These are phyloP conservation scores for Lithohypha guttulata DNA, from an alignment of 2,329 filamentous ascomycete species.

Conservation along the genomic window DNA sequence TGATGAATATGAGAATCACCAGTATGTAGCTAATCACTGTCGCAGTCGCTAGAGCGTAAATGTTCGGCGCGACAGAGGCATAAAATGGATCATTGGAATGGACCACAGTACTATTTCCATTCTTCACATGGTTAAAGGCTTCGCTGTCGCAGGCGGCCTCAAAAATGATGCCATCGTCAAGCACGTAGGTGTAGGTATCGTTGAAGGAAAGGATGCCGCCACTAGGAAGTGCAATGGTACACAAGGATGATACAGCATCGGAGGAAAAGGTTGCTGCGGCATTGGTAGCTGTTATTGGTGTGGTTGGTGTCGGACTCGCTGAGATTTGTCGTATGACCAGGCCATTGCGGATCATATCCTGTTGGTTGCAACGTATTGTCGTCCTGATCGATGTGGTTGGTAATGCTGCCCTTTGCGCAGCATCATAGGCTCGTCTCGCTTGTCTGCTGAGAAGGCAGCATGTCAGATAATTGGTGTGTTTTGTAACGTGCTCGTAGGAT, in stretches of 20 bases:
- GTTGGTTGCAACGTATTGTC: not conserved
- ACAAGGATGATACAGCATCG: slow-evolving; percentile 1
- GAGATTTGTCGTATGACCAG: slow-evolving; percentile 3
- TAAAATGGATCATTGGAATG: slow-evolving; percentile 82
- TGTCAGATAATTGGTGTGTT: no score
- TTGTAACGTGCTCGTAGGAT: no score
- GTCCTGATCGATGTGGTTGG: no score
- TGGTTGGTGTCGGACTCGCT: not conserved
- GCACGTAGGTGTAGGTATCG: slow-evolving; percentile 32
- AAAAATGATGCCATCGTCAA: slow-evolving; percentile 40
- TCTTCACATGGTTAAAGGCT: slow-evolving; percentile 17
- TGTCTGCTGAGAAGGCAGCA: no score
- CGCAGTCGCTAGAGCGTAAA: slow-evolving; percentile 82
- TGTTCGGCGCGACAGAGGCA: slow-evolving; percentile 82
- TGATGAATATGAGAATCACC: slow-evolving; percentile 87
- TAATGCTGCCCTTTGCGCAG: not conserved
- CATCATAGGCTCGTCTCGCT: slow-evolving; percentile 2
- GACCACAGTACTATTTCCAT: slow-evolving; percentile 42
- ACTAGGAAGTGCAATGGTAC: slow-evolving; percentile 5
- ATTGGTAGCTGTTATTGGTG: slow-evolving; percentile 1
- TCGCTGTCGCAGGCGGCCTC: slow-evolving; percentile 38
- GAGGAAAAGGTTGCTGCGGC: not conserved
- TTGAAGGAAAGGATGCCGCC: slow-evolving; percentile 33
- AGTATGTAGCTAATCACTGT: slow-evolving; percentile 87
- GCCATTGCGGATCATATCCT: slow-evolving; percentile 7